Conservation (phyloP, 2,329 filamentous ascomycete genomes). For the Penicillium rolfsii region DNA sequence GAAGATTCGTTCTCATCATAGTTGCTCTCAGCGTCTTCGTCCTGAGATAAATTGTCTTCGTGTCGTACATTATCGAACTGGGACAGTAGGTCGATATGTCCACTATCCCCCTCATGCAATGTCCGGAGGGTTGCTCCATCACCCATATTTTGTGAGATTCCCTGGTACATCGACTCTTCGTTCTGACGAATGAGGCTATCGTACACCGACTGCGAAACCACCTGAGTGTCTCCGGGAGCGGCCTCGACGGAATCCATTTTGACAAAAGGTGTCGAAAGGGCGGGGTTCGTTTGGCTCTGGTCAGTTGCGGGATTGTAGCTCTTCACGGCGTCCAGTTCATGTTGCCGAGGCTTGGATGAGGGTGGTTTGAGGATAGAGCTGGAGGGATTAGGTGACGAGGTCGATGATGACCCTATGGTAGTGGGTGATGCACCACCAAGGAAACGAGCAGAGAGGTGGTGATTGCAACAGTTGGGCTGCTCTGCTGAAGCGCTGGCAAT, state of each 20-base stretch:
- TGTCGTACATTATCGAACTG: conserved; percentile 39
- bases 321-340: conserved; percentile 27
- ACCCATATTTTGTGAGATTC: conserved; percentile 28
- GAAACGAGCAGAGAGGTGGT: conserved; percentile 4
- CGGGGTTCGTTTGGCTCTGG: conserved; percentile 22
- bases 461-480: background rate
- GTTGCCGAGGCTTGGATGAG: conserved; percentile 16
- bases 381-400: conserved; percentile 16
- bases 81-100: conserved; percentile 48
- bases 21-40: conserved; percentile 50
- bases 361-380: conserved; percentile 13
- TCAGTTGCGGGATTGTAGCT: conserved; percentile 15
- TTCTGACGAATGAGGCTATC: conserved; percentile 46
- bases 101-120: conserved; percentile 47
- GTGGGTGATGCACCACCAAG: conserved; percentile 14
- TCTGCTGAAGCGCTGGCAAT: conserved; percentile 11
- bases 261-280: conserved; percentile 26
- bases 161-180: conserved; percentile 34
- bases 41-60: conserved; percentile 48
- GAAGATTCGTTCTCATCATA: conserved; percentile 42
- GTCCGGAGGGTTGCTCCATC: conserved; percentile 44
- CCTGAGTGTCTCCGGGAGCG: conserved; percentile 48
- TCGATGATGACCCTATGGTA: conserved; percentile 15
- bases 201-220: conserved; percentile 50
- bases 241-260: conserved; percentile 43